Percentiles rank a stretch among this genome's conserved stretches.
These are phyloP conservation scores for Spiraea crenata DNA, from an alignment of 331 rosid species.

Conservation along the genomic window DNA sequence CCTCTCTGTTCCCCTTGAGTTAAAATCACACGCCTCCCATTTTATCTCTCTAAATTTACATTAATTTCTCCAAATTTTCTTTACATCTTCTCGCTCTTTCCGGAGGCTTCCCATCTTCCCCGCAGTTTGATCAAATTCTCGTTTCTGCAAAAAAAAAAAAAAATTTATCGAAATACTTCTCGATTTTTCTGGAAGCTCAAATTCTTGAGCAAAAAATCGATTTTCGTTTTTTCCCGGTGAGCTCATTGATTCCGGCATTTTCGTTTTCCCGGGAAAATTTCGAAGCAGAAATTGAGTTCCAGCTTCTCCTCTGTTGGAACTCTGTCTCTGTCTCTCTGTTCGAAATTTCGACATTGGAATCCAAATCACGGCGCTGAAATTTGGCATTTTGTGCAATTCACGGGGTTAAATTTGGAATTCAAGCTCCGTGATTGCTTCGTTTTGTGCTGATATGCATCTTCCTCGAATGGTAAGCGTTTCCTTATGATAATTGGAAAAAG, in stretches of 20 bases:
- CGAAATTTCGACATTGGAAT: neutral
- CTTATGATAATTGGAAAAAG: slow-evolving; percentile 5
- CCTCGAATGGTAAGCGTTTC: slow-evolving; percentile 45
- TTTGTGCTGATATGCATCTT: slow-evolving; percentile 13
- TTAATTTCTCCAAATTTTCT: neutral
- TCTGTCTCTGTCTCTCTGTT: neutral
- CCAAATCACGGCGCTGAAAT: slow-evolving; percentile 8
- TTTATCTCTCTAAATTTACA: neutral
- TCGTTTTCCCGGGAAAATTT: neutral
- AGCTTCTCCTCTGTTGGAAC: slow-evolving; percentile 16
- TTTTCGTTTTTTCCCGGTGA: neutral
- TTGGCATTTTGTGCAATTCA: neutral
- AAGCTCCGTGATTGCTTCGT: slow-evolving; percentile 4
- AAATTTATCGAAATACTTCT: neutral
- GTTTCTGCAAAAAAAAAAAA: neutral
- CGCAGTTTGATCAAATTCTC: neutral
- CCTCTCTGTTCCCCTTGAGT: slow-evolving; percentile 10
- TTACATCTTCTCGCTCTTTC: slow-evolving; percentile 19
- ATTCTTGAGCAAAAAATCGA: too few species aligned
- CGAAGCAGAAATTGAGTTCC: slow-evolving; percentile 20
- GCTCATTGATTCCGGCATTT: neutral
- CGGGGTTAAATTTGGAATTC: neutral
- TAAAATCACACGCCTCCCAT: slow-evolving; percentile 12
- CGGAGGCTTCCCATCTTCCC: slow-evolving; percentile 27
- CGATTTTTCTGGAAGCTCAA: neutral